Conservation (phyloP, 768 basidiomycete species). For the Phylloporus arenicola region DNA sequence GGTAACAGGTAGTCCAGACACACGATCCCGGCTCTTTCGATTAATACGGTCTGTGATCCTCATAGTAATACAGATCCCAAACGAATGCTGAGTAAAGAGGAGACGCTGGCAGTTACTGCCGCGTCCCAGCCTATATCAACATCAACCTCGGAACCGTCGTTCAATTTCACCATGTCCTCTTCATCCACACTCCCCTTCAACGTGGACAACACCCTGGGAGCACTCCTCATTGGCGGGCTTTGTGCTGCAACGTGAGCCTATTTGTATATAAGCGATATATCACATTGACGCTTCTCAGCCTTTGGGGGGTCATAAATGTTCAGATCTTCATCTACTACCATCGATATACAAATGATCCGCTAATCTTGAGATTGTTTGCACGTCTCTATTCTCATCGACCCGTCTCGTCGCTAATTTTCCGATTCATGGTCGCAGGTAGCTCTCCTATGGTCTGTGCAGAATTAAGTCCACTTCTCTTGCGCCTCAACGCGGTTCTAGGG, state of each 20-base stretch:
- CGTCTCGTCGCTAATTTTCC: slow-evolving; percentile 31
- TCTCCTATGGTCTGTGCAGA: slow-evolving; percentile 12
- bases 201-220: slow-evolving; percentile 43
- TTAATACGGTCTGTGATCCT: too few species aligned
- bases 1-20: too few species aligned
- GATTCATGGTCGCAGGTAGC: slow-evolving; percentile 22
- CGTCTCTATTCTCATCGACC: slow-evolving; percentile 6
- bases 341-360: slow-evolving; percentile 30
- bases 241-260: slow-evolving; percentile 46
- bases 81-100: background rate
- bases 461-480: background rate
- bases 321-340: slow-evolving; percentile 50
- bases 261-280: background rate
- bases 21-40: too few species aligned
- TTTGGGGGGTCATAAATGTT: slow-evolving; percentile 51
- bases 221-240: slow-evolving; percentile 52
- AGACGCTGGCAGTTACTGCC: background rate
- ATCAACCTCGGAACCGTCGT: background rate
- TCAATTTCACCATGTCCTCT: background rate
- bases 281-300: slow-evolving; percentile 27
- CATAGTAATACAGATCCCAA: too few species aligned
- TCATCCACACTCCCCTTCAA: slow-evolving; percentile 24
- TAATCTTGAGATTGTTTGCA: slow-evolving; percentile 35
- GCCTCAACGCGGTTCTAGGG: slow-evolving; percentile 13
- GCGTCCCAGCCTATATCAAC: background rate